Conservation (phyloP, 2,329 filamentous ascomycete species). For the Graphium sp. region DNA sequence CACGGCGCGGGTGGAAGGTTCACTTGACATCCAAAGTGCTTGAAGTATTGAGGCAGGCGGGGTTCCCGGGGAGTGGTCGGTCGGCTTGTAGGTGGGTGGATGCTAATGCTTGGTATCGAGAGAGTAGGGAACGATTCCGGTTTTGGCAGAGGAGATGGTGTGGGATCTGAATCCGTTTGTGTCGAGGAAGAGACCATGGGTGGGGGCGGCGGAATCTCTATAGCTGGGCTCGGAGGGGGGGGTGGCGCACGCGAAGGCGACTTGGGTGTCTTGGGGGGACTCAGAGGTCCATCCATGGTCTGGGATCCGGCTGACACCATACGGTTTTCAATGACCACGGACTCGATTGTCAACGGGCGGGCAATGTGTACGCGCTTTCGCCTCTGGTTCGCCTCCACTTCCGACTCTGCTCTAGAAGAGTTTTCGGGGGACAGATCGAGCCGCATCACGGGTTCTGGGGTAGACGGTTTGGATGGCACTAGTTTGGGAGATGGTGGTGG, state of each 20-base stretch:
- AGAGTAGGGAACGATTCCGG: slow-evolving; percentile 16
- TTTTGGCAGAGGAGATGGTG: slow-evolving; percentile 12
- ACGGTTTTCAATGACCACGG: slow-evolving; percentile 16
- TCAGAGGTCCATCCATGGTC: slow-evolving; percentile 43
- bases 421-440: slow-evolving; percentile 12
- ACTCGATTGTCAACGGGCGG: slow-evolving; percentile 31
- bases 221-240: slow-evolving; percentile 14
- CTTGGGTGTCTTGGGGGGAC: slow-evolving; percentile 48
- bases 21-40: slow-evolving; percentile 76
- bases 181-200: slow-evolving; percentile 39
- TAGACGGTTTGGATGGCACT: slow-evolving; percentile 19
- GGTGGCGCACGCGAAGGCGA: slow-evolving; percentile 23
- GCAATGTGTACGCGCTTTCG: slow-evolving; percentile 47
- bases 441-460: slow-evolving; percentile 20
- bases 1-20: slow-evolving; percentile 12
- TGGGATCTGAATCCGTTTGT: no score
- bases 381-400: slow-evolving; percentile 59
- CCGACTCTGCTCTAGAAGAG: slow-evolving; percentile 27
- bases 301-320: slow-evolving; percentile 54
- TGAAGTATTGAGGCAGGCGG: slow-evolving; percentile 63
- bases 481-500: slow-evolving; percentile 59
- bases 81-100: slow-evolving; percentile 73
- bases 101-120: slow-evolving; percentile 70
- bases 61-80: slow-evolving; percentile 64
- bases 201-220: slow-evolving; percentile 12